Evolutionary conservation across 2,329 filamentous ascomycete species (phyloP).

Genomic region (Sporothrix pseudoabietina): DNA sequence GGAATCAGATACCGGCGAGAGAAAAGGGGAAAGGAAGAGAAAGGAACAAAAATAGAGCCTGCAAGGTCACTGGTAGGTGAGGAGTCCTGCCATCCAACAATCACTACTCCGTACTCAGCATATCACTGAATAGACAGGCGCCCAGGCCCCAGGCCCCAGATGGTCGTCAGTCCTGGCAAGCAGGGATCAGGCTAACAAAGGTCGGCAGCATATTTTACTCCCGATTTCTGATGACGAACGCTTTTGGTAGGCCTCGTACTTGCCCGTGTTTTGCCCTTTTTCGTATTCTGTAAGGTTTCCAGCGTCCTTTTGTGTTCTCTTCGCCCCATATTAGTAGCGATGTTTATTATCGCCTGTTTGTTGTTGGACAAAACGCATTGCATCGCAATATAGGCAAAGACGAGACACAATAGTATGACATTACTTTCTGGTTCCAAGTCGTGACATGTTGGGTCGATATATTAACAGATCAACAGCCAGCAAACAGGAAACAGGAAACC

Average conservation of each 20-base stretch:
- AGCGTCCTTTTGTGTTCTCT: neutral
- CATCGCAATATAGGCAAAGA: conserved; percentile 1
- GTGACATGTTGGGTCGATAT: conserved; percentile 9
- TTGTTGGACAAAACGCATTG: neutral
- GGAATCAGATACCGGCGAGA: neutral
- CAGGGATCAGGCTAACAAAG: neutral
- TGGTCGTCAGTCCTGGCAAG: neutral
- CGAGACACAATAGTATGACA: neutral
- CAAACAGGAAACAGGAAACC: neutral
- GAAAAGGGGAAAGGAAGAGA: neutral
- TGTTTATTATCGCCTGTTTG: neutral
- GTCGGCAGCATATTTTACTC: neutral
- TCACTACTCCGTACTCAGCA: neutral
- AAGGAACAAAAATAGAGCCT: neutral
- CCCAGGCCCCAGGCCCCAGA: neutral
- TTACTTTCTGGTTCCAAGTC: neutral
- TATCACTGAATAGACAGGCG: neutral
- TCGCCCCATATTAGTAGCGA: neutral
- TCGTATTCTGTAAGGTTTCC: neutral
- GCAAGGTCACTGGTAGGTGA: neutral
- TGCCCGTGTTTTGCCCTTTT: neutral
- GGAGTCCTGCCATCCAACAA: conserved; percentile 1
- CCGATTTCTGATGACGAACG: neutral
- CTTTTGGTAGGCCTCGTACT: neutral
- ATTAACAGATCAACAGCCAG: conserved; percentile 13